These are phyloP conservation scores for Chrysanthemum seticuspe DNA, from an alignment of 129 eudicot genomes.

Conservation along the genomic window DNA sequence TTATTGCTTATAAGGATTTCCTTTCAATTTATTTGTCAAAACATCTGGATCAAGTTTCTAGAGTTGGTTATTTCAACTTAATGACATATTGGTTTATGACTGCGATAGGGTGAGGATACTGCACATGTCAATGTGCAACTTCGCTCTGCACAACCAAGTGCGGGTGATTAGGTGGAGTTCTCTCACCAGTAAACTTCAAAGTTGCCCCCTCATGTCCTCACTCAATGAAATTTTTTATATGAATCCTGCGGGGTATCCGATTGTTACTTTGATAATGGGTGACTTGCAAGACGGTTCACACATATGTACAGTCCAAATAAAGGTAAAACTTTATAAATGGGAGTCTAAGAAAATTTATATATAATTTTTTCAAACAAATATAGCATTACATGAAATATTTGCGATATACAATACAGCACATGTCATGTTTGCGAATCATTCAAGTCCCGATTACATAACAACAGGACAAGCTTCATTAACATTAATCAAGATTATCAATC, in stretches of 20 bases:
- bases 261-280: too few species aligned
- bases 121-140: constrained; percentile 53
- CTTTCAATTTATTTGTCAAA: too few species aligned
- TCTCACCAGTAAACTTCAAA: constrained; percentile 63
- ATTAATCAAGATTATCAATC: constrained; percentile 59
- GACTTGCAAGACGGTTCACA: too few species aligned
- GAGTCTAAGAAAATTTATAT: neutral
- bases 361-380: constrained; percentile 11
- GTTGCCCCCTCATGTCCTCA: neutral
- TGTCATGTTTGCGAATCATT: constrained; percentile 41
- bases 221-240: neutral
- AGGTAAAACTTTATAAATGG: neutral
- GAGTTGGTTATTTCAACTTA: neutral
- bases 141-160: constrained; percentile 40
- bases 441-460: constrained; percentile 40
- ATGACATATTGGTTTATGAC: constrained; percentile 8
- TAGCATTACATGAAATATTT: constrained; percentile 11
- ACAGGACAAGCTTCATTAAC: constrained; percentile 56
- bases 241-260: constrained; percentile 44
- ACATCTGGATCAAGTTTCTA: neutral
- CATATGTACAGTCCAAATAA: too few species aligned
- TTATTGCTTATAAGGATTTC: too few species aligned
- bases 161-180: constrained; percentile 81
- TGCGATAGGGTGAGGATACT: constrained; percentile 56
- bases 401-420: constrained; percentile 33